Conservation (phyloP, 2,329 filamentous ascomycete genomes). For the Metarhizium brunneum region DNA sequence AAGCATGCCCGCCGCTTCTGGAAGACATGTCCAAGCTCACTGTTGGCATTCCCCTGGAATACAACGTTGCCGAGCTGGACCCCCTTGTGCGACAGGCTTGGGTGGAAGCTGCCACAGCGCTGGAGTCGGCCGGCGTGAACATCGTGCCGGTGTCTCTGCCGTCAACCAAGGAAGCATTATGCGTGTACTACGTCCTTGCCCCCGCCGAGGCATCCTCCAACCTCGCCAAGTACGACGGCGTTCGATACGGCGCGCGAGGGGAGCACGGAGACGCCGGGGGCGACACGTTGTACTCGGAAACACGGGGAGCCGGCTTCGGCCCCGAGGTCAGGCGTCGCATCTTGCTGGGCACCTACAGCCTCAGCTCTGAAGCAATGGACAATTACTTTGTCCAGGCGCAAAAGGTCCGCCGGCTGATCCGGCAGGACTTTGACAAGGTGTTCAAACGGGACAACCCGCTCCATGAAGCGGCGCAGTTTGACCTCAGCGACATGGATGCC, state of each 20-base stretch:
- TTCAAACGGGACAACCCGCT: constrained; percentile 67
- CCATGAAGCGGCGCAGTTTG: constrained; percentile 40
- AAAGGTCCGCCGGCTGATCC: constrained; percentile 72
- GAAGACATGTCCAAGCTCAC: constrained; percentile 26
- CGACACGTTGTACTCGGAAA: constrained; percentile 65
- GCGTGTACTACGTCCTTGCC: constrained; percentile 91
- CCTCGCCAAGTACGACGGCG: constrained; percentile 90
- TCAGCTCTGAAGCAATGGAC: constrained; percentile 84
- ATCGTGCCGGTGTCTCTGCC: constrained; percentile 74
- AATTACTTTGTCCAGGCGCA: constrained; percentile 97
- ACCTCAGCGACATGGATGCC: constrained; percentile 52
- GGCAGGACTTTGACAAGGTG: constrained; percentile 74
- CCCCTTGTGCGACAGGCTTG: constrained; percentile 61
- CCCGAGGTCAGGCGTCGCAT: constrained; percentile 80
- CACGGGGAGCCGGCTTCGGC: constrained; percentile 68
- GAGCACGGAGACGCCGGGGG: constrained; percentile 42
- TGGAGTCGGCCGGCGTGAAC: constrained; percentile 58
- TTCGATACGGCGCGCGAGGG: constrained; percentile 70
- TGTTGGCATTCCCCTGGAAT: constrained; percentile 60
- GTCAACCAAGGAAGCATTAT: constrained; percentile 73
- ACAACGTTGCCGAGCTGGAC: constrained; percentile 78
- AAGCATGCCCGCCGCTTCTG: constrained; percentile 14
- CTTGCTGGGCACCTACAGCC: constrained; percentile 77
- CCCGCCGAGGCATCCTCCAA: constrained; percentile 95
- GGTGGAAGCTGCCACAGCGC: constrained; percentile 46